These are phyloP conservation scores for Phytophthora fragariaefolia DNA, from an alignment of 352 stramenopile genomes.

Conservation along the genomic window DNA sequence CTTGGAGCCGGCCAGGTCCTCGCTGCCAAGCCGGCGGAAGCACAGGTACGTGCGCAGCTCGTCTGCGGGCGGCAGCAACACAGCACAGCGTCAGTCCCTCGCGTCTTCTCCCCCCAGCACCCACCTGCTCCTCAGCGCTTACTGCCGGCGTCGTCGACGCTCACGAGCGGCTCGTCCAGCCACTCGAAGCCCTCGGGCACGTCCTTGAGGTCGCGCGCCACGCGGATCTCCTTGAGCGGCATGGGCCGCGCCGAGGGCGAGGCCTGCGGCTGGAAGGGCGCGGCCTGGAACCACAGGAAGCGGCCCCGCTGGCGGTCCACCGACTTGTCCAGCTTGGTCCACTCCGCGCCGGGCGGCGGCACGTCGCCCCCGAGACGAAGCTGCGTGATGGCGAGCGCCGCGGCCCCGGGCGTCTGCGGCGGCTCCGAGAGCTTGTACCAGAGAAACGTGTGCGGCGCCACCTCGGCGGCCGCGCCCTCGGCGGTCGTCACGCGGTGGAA, in stretches of 20 bases:
- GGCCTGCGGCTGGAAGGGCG: slow-evolving; percentile 34
- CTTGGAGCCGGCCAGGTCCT: slow-evolving; percentile 71
- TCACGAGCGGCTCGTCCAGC: slow-evolving; percentile 58
- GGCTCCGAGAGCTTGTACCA: slow-evolving; percentile 72
- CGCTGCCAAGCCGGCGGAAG: slow-evolving; percentile 63
- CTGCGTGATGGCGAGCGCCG: slow-evolving; percentile 54
- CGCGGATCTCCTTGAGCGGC: slow-evolving; percentile 84
- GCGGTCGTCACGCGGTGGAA: slow-evolving; percentile 87
- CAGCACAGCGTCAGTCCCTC: slow-evolving; percentile 18
- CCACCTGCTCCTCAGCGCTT: slow-evolving; percentile 2
- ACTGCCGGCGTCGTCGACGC: slow-evolving; percentile 44
- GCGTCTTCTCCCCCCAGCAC: not conserved
- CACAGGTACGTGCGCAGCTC: slow-evolving; percentile 77
- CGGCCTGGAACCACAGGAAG: slow-evolving; percentile 71
- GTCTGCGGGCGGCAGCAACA: slow-evolving; percentile 32
- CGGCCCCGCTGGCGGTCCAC: slow-evolving; percentile 64
- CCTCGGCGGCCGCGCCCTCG: slow-evolving; percentile 76
- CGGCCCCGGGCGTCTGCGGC: not conserved
- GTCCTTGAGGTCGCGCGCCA: slow-evolving; percentile 71
- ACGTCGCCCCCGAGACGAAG: slow-evolving; percentile 50
- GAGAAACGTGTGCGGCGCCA: slow-evolving; percentile 83
- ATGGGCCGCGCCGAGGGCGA: slow-evolving; percentile 28
- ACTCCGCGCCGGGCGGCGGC: slow-evolving; percentile 34
- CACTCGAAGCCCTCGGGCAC: slow-evolving; percentile 73
- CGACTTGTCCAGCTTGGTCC: slow-evolving; percentile 78